Evolutionary conservation across 805 yeast species (phyloP), one percentile per base, ranked within the genome.

Genomic region (Komagataella mondaviorum): DNA sequence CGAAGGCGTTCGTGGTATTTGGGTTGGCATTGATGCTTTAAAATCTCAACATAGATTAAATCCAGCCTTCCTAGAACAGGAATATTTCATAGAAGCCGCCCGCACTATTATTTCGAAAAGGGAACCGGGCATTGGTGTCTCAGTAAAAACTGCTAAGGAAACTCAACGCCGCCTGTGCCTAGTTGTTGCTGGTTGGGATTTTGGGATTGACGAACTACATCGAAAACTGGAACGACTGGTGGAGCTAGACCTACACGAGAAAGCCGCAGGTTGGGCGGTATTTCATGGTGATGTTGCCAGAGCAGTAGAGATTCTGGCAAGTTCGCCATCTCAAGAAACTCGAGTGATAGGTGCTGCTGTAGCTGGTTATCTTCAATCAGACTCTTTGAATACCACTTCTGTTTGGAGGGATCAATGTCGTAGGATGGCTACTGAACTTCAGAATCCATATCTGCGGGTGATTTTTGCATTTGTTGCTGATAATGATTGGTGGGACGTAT

Each of bases 211-310:
- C 23, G 95, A 88, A 61, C 74, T 88, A 55, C 95, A 89, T 56
- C 80, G 76, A 45, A 81, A 83, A 55, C 73, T 86, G 45, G 66
- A 68, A 20, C 70, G 72, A 45, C 71, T 91, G 45, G 78, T 83
- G 20, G 64, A 68, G 0, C 64, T 69, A 14, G 89, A 85, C 0
- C 76, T 78, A 53, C 77, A 76, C 55, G 96, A 89, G 55, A 83
- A 91, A 61, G 98, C 99, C 0, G 99, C 97, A 1, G 98, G 95
- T 0, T 88, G 96, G 95, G 97, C 97, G 0, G 90, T 89, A 0
- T 91, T 91, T 64, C 91, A 88, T 62, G 96, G 96, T 6, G 87
- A 89, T 63, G 85, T 91, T 2, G 75, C 78, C 2, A 75, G 81
- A 49, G 96, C 97, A 0, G 85, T 90, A 3, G 80, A 79, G 46